These are phyloP conservation scores for Eucalyptus virginea DNA, from an alignment of 345 rosid species.

Conservation along the genomic window DNA sequence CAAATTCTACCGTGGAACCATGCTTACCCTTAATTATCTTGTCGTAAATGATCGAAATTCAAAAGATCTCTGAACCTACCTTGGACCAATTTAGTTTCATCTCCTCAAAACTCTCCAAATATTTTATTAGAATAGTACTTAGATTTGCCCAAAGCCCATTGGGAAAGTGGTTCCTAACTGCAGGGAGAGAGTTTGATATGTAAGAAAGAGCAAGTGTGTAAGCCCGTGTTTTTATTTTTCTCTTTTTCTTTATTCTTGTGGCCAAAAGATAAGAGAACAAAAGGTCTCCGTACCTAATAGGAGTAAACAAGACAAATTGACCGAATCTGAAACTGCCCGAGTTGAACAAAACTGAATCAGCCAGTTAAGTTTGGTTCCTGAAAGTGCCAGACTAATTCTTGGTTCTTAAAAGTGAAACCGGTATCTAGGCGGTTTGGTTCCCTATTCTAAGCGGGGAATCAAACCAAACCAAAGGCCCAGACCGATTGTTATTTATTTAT, in stretches of 20 bases:
- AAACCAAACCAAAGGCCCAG: not conserved
- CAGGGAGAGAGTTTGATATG: not conserved
- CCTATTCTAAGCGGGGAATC: rapidly evolving
- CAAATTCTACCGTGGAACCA: too few relatives aligned
- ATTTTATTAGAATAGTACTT: too few relatives aligned
- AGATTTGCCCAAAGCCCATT: not conserved
- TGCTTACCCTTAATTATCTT: too few relatives aligned
- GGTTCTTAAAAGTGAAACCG: too few relatives aligned
- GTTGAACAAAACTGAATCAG: rapidly evolving
- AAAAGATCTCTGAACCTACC: not conserved
- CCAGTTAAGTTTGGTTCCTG: rapidly evolving
- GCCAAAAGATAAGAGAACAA: not conserved
- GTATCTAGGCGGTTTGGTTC: not conserved
- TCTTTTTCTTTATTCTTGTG: too few relatives aligned
- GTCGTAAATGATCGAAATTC: not conserved
- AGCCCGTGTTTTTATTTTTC: not conserved
- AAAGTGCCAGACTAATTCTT: rapidly evolving
- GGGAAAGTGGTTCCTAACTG: not conserved
- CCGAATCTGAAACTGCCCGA: rapidly evolving
- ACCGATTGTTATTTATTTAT: not conserved
- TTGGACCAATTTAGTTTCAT: not conserved
- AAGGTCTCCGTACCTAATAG: not conserved
- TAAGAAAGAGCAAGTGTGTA: not conserved
- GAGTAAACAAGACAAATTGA: not conserved
- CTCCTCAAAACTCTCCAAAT: not conserved